These are phyloP conservation scores for Hortaea werneckii DNA, from an alignment of 2,329 filamentous ascomycete species.

Conservation along the genomic window DNA sequence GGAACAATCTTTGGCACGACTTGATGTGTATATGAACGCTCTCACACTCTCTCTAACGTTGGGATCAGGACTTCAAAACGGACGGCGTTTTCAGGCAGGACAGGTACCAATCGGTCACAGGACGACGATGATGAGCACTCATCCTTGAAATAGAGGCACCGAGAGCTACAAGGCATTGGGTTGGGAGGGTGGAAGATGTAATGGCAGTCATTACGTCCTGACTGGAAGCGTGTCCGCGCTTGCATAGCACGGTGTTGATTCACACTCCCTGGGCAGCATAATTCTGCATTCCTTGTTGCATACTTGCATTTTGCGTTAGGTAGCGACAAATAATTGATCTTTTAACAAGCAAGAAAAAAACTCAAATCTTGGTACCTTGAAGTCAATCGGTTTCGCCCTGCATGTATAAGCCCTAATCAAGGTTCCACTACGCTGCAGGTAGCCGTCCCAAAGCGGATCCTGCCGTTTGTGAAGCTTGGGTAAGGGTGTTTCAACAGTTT, in stretches of 20 bases:
- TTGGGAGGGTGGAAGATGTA: not conserved
- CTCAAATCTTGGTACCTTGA: too few relatives aligned
- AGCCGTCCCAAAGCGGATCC: too few relatives aligned
- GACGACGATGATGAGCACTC: not conserved
- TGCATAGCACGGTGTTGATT: slow-evolving; percentile 1
- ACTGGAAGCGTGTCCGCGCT: not conserved
- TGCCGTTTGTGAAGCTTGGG: too few relatives aligned
- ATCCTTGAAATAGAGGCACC: too few relatives aligned
- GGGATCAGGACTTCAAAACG: not conserved
- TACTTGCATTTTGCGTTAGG: not conserved
- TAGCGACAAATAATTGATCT: too few relatives aligned
- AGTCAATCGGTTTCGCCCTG: too few relatives aligned
- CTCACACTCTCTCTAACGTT: not conserved
- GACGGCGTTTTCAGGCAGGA: not conserved
- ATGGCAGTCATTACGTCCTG: not conserved
- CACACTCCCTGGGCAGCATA: not conserved
- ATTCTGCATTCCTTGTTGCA: slow-evolving; percentile 3
- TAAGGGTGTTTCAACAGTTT: too few relatives aligned
- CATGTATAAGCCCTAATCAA: too few relatives aligned
- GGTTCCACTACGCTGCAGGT: too few relatives aligned
- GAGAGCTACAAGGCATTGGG: too few relatives aligned
- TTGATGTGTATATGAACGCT: slow-evolving; percentile 14
- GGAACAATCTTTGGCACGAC: slow-evolving; percentile 12
- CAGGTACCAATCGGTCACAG: not conserved
- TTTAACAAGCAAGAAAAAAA: too few relatives aligned